Conservation (phyloP, 345 rosid genomes). For the Salix viminalis region DNA sequence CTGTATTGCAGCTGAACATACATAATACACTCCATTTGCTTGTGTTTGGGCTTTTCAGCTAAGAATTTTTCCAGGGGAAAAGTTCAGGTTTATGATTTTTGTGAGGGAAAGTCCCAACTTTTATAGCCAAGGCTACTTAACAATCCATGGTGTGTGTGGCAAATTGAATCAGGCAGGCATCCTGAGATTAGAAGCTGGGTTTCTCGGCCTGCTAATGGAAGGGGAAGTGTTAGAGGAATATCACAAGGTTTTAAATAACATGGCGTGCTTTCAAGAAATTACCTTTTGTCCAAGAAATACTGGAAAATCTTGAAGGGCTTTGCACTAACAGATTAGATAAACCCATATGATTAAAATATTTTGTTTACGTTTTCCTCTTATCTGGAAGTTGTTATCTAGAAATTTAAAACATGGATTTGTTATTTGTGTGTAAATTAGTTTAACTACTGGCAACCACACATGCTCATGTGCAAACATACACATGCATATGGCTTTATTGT, state of each 20-base stretch:
- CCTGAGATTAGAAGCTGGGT: not conserved
- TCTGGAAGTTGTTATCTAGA: not conserved
- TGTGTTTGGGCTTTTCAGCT: not conserved
- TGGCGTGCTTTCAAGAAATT: not conserved
- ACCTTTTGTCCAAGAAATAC: not conserved
- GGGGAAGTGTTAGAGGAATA: not conserved
- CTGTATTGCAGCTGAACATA: not conserved
- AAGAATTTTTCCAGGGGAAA: not conserved
- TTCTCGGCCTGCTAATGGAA: not conserved
- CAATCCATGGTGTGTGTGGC: not conserved
- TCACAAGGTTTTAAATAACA: not conserved
- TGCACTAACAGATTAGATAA: not conserved
- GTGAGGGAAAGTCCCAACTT: not conserved
- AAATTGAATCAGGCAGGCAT: not conserved
- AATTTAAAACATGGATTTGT: not conserved
- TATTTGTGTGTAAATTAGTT: not conserved
- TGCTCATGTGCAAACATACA: not conserved
- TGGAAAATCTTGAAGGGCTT: not conserved
- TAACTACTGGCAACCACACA: not conserved
- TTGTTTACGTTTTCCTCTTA: not conserved
- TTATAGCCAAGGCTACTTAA: not conserved
- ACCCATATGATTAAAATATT: not conserved
- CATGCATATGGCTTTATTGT: not conserved
- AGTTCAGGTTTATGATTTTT: not conserved
- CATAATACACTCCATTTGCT: not conserved